Evolutionary conservation across 1,284 basidiomycete species (phyloP), one percentile per base, ranked within the genome.

Genomic region (Sanghuangporus weigelae): DNA sequence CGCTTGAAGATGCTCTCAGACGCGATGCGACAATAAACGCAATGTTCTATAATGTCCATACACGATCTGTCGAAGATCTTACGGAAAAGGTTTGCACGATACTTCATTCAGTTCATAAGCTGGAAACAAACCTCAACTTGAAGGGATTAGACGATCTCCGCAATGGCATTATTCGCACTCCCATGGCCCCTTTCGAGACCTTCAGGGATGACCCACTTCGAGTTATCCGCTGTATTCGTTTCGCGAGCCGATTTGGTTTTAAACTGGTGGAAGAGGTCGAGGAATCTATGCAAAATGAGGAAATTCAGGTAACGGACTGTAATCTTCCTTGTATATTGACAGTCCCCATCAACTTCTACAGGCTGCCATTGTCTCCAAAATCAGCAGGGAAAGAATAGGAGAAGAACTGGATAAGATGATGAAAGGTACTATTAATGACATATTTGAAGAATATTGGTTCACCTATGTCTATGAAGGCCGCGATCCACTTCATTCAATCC

Each of bases 11-110:
- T 73, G 96, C 97, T 0, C 73, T 92, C 56, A 80, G 97, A 42
- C 82, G 97, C 68, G 97, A 99, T 73, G 87, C 93, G 38, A 99
- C 97, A 0, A 96, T 99, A 75, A 99, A 99, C 72, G 82, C 97
- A 0, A 77, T 99, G 12, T 98, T 99, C 76, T 99, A 96, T 78
- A 99, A 99, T 68, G 85, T 99, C 0, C 95, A 98, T 71, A 88
- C 91, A 0, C 81, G 87, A n/a, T 69, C 78, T 10, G 88, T 99
- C 1, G 97, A 99, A 73, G 97, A 99, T 74, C 84, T 84, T 70
- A 98, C 95, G 1, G 85, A 82, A 66, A 88, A 86, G 80, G 92
- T 89, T 71, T 54, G 44, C 69, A 60, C 21, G 26, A n/a, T 38
- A n/a, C 2, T 23, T 48, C 26, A 16, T 39, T 19, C 21, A 38